Base-by-base conservation (phyloP, 768 basidiomycete genomes). In the Mycena galopus region DNA sequence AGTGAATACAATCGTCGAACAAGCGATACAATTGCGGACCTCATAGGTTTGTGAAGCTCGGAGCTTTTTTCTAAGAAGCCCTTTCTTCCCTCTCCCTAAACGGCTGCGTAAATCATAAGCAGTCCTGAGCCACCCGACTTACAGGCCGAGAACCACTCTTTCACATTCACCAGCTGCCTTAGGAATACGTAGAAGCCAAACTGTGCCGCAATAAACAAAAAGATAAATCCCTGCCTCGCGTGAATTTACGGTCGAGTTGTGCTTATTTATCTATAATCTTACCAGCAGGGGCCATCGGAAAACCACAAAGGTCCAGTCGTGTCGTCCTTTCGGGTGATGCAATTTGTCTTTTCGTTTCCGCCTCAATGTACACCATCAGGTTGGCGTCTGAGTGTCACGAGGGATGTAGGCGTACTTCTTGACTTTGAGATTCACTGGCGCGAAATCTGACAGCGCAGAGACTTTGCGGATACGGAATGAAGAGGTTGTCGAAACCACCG, bases 131-230 rank as follows among this genome's bases (percentile, higher is more conserved):
- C 21, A 69, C 63, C 21, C 17, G 27, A 14, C 50, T 79, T 85
- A 75, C 96, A 98, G 57, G 96, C 96, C 29, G 93, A 90, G 53
- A 97, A 79, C 90, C 92, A 98, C 82, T 99, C 97, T 79, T 98
- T 95, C 5, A 94, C 88, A 78, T 98, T 98, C 51, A 99, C 98
- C 21, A 97, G 78, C 80, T 99, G 97, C 19, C 97, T 87, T 57
- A 96, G 94, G 39, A 95, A 74, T 44, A 99, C 89, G 77, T 99
- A 99, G 30, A 93, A 80, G 17, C 94, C 87, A 79, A 99, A 98
- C 81, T 98, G 93, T 17, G 86, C 86, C 44, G 90, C 87, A 67
- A 99, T 98, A 81, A 98, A 89, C 7, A 91, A 64, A 76, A 95
- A 94, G 37, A 99, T 94, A 73, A 97, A 89, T 71, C 87, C 80